Evolutionary conservation across 805 yeast genomes (phyloP), one percentile per base, ranked within the genome.

Genomic region (Candida sanyiensis): DNA sequence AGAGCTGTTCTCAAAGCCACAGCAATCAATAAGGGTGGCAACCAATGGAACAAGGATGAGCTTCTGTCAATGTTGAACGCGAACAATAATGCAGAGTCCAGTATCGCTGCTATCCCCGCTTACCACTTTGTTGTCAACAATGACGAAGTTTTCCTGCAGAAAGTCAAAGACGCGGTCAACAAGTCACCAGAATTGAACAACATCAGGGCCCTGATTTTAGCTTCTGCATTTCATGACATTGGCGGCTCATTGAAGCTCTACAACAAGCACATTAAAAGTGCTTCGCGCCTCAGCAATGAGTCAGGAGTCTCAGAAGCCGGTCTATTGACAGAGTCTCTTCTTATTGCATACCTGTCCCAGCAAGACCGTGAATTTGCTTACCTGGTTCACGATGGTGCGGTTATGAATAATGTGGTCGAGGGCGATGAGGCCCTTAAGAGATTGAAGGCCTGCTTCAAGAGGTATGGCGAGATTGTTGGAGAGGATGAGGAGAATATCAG

Each of bases 341-440:
- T 75, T 21, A 44, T 71, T 12, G 66, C 70, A 0, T 63, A 54
- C 39, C 52, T 77, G 26, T 63, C 64, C 16, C 61, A 64, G 27
- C 58, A 64, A 30, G 80, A 77, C 51, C 56, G 80, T 30, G 75
- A 72, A 43, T 75, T 77, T 55, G 79, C 80, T 0, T 60, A 64
- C 38, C 66, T 73, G 30, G 52, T 75, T 10, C 61, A 66, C 43
- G 77, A 74, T 30, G 73, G 72, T 46, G 72, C 75, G 0, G 48
- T 62, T 1, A 60, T 57, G 26, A 67, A 64, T 38, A 59, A 56
- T 5, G 33, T 62, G 5, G 44, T 74, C 3, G 48, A 49, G 12
- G 67, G 72, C 24, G 72, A 67, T 21, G 47, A 49, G 3, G 76
- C 73, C 22, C 52, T 62, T 5, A 61, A 61, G 13, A 49, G 50